These are phyloP conservation scores for Teunomyces aglyptinius DNA, from an alignment of 805 yeast genomes.

Conservation along the genomic window DNA sequence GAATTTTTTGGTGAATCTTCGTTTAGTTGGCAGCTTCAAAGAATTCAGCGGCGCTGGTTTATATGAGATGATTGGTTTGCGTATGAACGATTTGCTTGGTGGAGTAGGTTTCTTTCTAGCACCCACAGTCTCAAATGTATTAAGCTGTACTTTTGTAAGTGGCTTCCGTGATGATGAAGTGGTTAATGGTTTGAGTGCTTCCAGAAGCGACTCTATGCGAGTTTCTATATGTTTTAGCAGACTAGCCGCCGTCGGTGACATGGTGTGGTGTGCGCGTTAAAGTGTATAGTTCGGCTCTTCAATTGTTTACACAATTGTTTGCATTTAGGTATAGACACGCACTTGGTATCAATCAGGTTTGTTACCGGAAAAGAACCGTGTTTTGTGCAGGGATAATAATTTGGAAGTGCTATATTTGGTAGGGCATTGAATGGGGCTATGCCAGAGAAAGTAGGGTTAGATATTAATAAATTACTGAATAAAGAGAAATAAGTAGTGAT, in stretches of 20 bases:
- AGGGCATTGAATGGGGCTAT: too few relatives aligned
- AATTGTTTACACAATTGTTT: background rate
- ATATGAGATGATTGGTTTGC: background rate
- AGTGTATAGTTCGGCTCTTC: background rate
- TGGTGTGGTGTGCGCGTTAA: background rate
- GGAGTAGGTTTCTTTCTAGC: conserved; percentile 1
- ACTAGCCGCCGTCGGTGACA: conserved; percentile 11
- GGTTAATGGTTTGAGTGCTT: conserved; percentile 2
- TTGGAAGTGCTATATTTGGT: too few relatives aligned
- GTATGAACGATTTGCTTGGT: background rate
- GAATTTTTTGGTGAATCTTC: conserved; percentile 5
- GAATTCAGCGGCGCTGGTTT: background rate
- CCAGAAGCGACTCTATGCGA: conserved; percentile 19
- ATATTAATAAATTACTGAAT: too few relatives aligned
- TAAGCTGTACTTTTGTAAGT: conserved; percentile 13
- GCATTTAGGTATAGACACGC: background rate
- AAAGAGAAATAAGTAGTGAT: too few relatives aligned
- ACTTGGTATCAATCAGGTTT: background rate
- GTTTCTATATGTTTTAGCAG: conserved; percentile 20
- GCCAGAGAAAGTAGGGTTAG: too few relatives aligned
- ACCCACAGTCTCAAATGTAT: conserved; percentile 10
- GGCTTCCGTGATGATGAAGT: conserved; percentile 11
- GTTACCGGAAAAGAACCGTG: background rate
- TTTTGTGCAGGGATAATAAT: background rate
- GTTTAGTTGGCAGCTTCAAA: conserved; percentile 4